Evolutionary conservation across 495 filamentous ascomycete genomes (phyloP).

Genomic region (Thozetella sp.): DNA sequence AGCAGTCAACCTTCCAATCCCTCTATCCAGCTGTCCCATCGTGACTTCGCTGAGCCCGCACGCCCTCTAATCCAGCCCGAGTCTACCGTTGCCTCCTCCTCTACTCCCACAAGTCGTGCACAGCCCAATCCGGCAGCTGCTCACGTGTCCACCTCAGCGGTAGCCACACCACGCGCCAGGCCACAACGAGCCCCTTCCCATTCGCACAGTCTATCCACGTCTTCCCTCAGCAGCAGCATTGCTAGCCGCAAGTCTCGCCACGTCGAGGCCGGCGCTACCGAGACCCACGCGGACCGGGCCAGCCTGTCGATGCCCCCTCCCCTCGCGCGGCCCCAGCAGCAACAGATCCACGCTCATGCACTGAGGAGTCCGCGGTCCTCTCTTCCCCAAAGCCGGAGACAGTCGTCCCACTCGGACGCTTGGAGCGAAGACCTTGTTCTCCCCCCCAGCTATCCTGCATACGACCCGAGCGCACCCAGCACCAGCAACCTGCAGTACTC

Average conservation of each 20-base stretch:
- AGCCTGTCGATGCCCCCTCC: conserved; percentile 65
- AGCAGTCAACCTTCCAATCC: background rate
- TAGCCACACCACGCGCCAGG: conserved; percentile 2
- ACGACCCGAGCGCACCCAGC: background rate
- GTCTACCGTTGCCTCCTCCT: background rate
- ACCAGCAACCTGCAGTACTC: conserved; percentile 10
- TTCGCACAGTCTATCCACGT: conserved; percentile 20
- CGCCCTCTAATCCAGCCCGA: background rate
- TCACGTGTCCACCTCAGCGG: conserved; percentile 1
- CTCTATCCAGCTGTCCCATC: background rate
- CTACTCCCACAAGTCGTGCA: background rate
- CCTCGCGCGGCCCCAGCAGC: conserved; percentile 21
- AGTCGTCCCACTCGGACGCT: conserved; percentile 29
- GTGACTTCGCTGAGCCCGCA: background rate
- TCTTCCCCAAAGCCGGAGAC: conserved; percentile 22
- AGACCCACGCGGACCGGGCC: conserved; percentile 51
- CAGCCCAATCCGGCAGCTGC: conserved; percentile 3
- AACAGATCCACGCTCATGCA: conserved; percentile 10
- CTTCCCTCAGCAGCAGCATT: conserved; percentile 18
- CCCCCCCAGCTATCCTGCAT: background rate
- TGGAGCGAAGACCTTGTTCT: conserved; percentile 26
- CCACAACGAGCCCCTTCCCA: conserved; percentile 17
- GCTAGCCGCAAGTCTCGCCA: conserved; percentile 53
- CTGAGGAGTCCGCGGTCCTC: conserved; percentile 21
- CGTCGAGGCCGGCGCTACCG: conserved; percentile 51